Evolutionary conservation across 148 eudicot genomes (phyloP).

Genomic region (Arctostaphylos glauca): DNA sequence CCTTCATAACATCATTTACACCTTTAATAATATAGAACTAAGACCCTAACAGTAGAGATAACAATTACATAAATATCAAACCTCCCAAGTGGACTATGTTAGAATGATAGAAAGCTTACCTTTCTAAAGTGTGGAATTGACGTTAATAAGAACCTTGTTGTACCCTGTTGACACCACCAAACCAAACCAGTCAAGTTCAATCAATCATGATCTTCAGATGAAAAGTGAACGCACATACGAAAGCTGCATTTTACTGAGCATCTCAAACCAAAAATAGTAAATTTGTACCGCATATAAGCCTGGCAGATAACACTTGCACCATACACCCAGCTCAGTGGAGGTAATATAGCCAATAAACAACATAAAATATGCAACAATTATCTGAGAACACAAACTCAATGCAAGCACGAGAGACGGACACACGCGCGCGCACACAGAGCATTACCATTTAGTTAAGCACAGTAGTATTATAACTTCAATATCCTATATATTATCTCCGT

Average conservation of each 20-base stretch:
- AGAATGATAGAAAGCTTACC: conserved; percentile 34
- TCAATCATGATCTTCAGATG: not conserved
- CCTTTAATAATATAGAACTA: not conserved
- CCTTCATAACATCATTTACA: not conserved
- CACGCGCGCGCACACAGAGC: not conserved
- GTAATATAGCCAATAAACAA: not conserved
- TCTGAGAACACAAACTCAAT: not conserved
- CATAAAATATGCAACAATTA: not conserved
- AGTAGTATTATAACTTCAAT: no score
- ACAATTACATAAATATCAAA: not conserved
- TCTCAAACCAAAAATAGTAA: not conserved
- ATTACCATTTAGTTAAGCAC: not conserved
- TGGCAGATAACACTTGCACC: not conserved
- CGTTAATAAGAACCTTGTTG: conserved; percentile 72
- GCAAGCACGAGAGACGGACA: no score
- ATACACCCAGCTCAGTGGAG: not conserved
- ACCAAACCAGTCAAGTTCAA: conserved; percentile 4
- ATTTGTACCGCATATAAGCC: not conserved
- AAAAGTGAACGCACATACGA: not conserved
- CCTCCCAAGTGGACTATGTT: not conserved
- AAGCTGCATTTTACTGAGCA: not conserved
- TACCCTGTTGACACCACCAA: conserved; percentile 51
- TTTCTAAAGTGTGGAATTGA: conserved; percentile 78
- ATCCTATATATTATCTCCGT: not conserved
- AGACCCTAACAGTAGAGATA: not conserved